phyloP scores from a whole-genome alignment of 192 early-diverging fungal genomes.

The Rhizoclosmatium sp. region DNA sequence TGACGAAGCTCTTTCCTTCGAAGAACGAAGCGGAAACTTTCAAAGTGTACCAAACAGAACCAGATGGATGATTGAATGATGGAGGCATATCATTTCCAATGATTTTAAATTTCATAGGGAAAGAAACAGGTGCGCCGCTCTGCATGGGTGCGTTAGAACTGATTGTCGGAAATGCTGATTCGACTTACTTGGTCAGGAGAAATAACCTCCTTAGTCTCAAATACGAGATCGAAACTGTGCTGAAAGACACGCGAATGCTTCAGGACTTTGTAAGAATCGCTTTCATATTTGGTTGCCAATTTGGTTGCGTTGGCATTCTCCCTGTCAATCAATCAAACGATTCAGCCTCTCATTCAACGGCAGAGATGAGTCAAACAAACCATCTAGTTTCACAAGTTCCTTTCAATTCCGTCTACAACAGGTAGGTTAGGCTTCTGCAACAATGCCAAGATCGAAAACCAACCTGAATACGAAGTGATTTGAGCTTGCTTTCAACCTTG shows the following conservation, averaged over 20 bases:
- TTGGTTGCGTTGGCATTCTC: background rate
- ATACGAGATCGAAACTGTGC: slow-evolving; percentile 19
- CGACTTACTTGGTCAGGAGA: slow-evolving; percentile 8
- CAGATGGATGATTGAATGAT: slow-evolving; percentile 8
- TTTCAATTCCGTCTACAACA: too few relatives aligned
- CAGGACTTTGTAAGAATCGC: background rate
- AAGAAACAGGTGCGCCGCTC: background rate
- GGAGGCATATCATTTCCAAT: slow-evolving; percentile 9
- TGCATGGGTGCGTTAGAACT: background rate
- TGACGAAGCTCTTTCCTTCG: slow-evolving; percentile 31
- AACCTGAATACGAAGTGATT: background rate
- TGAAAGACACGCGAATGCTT: slow-evolving; percentile 13
- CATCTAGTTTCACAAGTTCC: too few relatives aligned
- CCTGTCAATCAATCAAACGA: too few relatives aligned
- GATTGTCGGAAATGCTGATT: too few relatives aligned
- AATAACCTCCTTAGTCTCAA: slow-evolving; percentile 23
- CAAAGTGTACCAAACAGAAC: slow-evolving; percentile 21
- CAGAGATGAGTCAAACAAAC: too few relatives aligned
- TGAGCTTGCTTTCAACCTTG: slow-evolving; percentile 30
- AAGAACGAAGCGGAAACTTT: slow-evolving; percentile 3
- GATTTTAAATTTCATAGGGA: slow-evolving; percentile 24
- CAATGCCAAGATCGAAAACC: too few relatives aligned
- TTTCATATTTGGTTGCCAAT: background rate
- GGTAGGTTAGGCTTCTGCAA: too few relatives aligned
- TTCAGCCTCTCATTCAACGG: too few relatives aligned